Evolutionary conservation across 768 basidiomycete species (phyloP), one percentile per base, ranked within the genome.

Genomic region (Leccinum aurantiacum): DNA sequence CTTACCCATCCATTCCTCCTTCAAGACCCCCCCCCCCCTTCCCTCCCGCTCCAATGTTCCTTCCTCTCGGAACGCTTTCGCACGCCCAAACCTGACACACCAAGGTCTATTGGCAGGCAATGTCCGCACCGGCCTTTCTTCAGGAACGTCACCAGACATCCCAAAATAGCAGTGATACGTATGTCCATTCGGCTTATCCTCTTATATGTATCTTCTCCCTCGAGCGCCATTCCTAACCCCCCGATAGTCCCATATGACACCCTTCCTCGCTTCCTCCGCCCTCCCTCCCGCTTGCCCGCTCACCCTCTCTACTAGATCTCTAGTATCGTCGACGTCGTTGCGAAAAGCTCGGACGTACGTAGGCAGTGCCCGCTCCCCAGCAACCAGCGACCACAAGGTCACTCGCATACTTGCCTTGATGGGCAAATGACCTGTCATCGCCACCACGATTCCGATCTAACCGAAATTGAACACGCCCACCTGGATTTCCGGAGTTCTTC

Each of bases 371-470:
- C 56, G 46, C 49, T n/a, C 41, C 53, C 55, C 37, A 52, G 25
- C 57, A 44, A 37, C 38, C 24, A 14, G 49, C 11, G n/a, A 13
- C 49, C 9, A 44, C 55, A 61, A 33, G 57, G 50, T 4, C 44
- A 55, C 61, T 57, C 58, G 22, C 63, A 58, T 63, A 37, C 57
- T 59, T 33, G 13, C 33, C 33, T 33, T 13, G 57, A 58, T 66
- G 56, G 55, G 51, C 59, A 54, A 58, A 60, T n/a, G 17, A 52
- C 51, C 19, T 48, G 27, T 66, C 71, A 67, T 59, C 62, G 69
- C 67, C 66, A 63, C 70, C 29, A 46, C 53, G 60, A 64, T 57
- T 64, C 66, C 68, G 63, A 74, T 73, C 71, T 67, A 71, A 64
- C 62, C 71, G 71, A 73, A 63, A 69, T 71, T 51, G 60, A 67